A percentile compares a stretch with the other conserved stretches of the same genome.
These are phyloP conservation scores for Blastobotrys attinorum DNA, from an alignment of 805 yeast species.

Conservation along the genomic window DNA sequence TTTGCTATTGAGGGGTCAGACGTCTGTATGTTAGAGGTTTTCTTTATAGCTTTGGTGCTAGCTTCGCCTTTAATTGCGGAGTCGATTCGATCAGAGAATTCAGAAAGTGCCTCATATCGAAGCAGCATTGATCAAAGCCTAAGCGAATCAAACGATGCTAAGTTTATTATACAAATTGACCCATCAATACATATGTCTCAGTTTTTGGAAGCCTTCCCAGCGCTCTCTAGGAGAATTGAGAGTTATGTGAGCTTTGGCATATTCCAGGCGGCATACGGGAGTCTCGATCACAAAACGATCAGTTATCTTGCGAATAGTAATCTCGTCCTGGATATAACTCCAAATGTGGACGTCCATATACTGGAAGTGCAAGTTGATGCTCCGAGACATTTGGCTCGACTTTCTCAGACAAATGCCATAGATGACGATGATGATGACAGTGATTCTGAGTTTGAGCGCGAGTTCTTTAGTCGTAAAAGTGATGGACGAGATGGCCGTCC, in stretches of 20 bases:
- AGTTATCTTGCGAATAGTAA: slow-evolving; percentile 13
- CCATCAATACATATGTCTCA: slow-evolving; percentile 14
- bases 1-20: too few relatives aligned
- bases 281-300: slow-evolving; percentile 13
- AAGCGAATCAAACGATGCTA: too few relatives aligned
- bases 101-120: too few relatives aligned
- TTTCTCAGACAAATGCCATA: slow-evolving; percentile 21
- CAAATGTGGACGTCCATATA: slow-evolving; percentile 57
- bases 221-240: slow-evolving; percentile 8
- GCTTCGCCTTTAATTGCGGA: too few relatives aligned
- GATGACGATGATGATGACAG: slow-evolving; percentile 36
- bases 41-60: too few relatives aligned
- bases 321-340: slow-evolving; percentile 44
- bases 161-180: slow-evolving; percentile 16
- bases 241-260: slow-evolving; percentile 15
- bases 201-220: slow-evolving; percentile 17
- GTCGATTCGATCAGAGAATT: too few relatives aligned
- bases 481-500: too few relatives aligned
- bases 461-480: too few relatives aligned
- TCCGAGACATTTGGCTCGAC: slow-evolving; percentile 40
- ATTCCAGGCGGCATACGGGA: slow-evolving; percentile 19
- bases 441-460: too few relatives aligned
- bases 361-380: slow-evolving; percentile 42
- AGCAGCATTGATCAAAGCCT: too few relatives aligned
- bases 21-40: too few relatives aligned